Conservation (phyloP, 2,329 filamentous ascomycete genomes). For the Alternaria brassicicola region DNA sequence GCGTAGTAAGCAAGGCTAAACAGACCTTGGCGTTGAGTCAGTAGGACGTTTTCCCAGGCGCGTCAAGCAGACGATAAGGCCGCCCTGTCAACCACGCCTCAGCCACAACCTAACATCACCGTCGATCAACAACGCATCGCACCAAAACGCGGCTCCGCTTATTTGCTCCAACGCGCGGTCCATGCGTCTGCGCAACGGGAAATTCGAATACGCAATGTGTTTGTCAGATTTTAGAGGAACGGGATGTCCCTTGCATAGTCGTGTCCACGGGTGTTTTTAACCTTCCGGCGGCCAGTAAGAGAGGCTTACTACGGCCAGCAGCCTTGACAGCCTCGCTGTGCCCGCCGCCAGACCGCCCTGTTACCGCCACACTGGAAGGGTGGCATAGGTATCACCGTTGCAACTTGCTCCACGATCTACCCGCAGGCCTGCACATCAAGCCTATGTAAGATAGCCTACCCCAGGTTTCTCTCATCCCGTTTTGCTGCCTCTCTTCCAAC, state of each 20-base stretch:
- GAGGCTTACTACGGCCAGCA: constrained; percentile 28
- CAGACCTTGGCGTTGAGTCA: neutral
- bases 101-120: constrained; percentile 16
- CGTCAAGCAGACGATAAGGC: constrained; percentile 6
- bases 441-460: constrained; percentile 8
- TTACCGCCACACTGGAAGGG: constrained; percentile 12
- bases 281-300: constrained; percentile 8
- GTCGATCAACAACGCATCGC: constrained; percentile 16
- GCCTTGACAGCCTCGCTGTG: constrained; percentile 21
- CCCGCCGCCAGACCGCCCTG: constrained; percentile 18
- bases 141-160: constrained; percentile 1
- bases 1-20: neutral
- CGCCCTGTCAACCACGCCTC: constrained; percentile 4
- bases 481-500: neutral
- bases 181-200: constrained; percentile 4
- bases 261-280: neutral
- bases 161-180: constrained; percentile 18
- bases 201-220: neutral
- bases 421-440: neutral
- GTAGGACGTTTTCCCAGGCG: neutral
- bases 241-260: constrained; percentile 3
- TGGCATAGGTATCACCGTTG: constrained; percentile 11
- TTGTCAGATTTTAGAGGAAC: constrained; percentile 2
- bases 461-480: neutral
- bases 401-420: constrained; percentile 2